A percentile compares a stretch with the other conserved stretches of the same genome.
Evolutionary conservation across 805 yeast species (phyloP).

Genomic region (Ogataea naganishii): DNA sequence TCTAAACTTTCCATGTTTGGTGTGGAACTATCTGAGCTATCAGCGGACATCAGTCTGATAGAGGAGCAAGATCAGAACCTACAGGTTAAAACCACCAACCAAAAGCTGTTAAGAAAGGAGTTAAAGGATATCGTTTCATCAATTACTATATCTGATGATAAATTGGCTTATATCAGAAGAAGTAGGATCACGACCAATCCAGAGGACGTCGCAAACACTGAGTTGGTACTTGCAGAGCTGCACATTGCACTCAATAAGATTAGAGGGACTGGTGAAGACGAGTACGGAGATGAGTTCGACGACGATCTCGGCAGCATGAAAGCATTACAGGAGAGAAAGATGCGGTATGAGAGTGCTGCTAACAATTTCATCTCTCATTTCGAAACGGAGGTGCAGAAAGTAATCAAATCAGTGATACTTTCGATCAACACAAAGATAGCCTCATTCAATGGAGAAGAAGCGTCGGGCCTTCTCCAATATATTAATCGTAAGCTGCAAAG

Average conservation of each 20-base stretch:
- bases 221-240: conserved; percentile 44
- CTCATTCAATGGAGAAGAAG: too few relatives aligned
- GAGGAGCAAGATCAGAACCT: conserved; percentile 74
- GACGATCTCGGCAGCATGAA: conserved; percentile 53
- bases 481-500: conserved; percentile 22
- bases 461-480: conserved; percentile 25
- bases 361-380: conserved; percentile 39
- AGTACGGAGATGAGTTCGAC: conserved; percentile 27
- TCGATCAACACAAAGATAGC: conserved; percentile 23
- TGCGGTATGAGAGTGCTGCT: conserved; percentile 49
- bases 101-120: conserved; percentile 64
- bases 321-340: conserved; percentile 61
- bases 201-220: conserved; percentile 37
- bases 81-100: conserved; percentile 77
- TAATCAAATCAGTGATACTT: conserved; percentile 17
- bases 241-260: conserved; percentile 60
- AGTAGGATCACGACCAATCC: conserved; percentile 41
- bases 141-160: conserved; percentile 54
- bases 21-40: conserved; percentile 54
- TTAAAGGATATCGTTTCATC: conserved; percentile 60
- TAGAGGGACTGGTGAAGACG: conserved; percentile 29
- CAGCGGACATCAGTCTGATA: conserved; percentile 59
- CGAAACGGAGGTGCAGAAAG: conserved; percentile 17
- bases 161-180: conserved; percentile 36
- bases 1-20: conserved; percentile 47